A percentile compares a stretch with the other conserved stretches of the same genome.
phyloP scores from a whole-genome alignment of 1,284 basidiomycete genomes.

The Takashimella tepidaria region DNA sequence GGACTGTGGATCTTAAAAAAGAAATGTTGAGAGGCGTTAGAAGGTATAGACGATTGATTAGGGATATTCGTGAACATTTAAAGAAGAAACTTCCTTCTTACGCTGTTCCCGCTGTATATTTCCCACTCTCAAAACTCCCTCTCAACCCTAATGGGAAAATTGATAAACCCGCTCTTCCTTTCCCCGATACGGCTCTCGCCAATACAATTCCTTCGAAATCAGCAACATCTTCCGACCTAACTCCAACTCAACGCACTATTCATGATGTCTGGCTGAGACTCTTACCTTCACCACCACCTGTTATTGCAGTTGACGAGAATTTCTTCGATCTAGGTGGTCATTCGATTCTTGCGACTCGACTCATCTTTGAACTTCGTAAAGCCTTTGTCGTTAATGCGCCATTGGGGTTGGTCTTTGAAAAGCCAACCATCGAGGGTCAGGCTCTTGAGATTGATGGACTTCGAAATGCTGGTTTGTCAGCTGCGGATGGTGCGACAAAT shows the following conservation, averaged over 20 bases:
- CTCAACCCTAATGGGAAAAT: slow-evolving; percentile 99
- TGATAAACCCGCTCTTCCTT: slow-evolving; percentile 96
- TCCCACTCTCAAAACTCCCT: slow-evolving; percentile 91
- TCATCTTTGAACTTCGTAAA: slow-evolving; percentile 96
- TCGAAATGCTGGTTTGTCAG: slow-evolving; percentile 73
- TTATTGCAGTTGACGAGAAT: slow-evolving; percentile 83
- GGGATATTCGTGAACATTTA: slow-evolving; percentile 88
- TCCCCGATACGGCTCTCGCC: slow-evolving; percentile 90
- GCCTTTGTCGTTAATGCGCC: slow-evolving; percentile 87
- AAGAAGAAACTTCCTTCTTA: slow-evolving; percentile 97
- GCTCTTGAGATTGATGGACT: slow-evolving; percentile 73
- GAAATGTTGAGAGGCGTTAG: slow-evolving; percentile 66
- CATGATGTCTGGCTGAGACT: slow-evolving; percentile 76
- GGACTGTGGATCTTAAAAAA: slow-evolving; percentile 46
- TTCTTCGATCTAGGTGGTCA: slow-evolving; percentile 99
- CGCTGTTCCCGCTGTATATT: slow-evolving; percentile 88
- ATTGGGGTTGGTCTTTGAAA: slow-evolving; percentile 86
- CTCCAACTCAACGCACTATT: slow-evolving; percentile 73
- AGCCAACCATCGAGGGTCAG: slow-evolving; percentile 79
- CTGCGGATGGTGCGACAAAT: slow-evolving; percentile 51
- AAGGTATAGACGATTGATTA: slow-evolving; percentile 82
- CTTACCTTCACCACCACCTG: slow-evolving; percentile 71
- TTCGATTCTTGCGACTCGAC: slow-evolving; percentile 93
- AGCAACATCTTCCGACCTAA: slow-evolving; percentile 45
- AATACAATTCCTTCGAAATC: slow-evolving; percentile 44